phyloP scores from a whole-genome alignment of 2,329 filamentous ascomycete genomes.

The Ascochyta clinopodiicola region DNA sequence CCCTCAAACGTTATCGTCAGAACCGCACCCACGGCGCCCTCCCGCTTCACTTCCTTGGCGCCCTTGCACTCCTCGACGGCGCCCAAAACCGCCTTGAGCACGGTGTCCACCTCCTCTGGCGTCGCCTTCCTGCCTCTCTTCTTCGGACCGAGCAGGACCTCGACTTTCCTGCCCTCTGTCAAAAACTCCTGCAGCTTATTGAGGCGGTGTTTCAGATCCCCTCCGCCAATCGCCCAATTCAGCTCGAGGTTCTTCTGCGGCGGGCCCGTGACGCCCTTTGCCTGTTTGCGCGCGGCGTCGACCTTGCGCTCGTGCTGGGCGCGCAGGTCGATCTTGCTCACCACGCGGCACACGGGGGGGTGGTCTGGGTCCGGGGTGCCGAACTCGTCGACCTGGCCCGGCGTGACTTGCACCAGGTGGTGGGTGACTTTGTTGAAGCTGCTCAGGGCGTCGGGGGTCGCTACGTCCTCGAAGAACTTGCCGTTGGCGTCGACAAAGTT shows the following conservation, averaged over 20 bases:
- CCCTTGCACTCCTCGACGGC: slow-evolving; percentile 50
- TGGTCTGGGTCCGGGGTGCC: slow-evolving; percentile 50
- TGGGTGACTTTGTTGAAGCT: slow-evolving; percentile 58
- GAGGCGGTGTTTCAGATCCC: slow-evolving; percentile 71
- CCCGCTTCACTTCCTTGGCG: slow-evolving; percentile 32
- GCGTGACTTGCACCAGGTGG: slow-evolving; percentile 58
- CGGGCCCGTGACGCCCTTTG: slow-evolving; percentile 38
- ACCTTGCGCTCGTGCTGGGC: slow-evolving; percentile 56
- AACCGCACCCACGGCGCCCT: slow-evolving; percentile 40
- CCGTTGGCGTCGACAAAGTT: slow-evolving; percentile 52
- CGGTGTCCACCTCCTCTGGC: slow-evolving; percentile 60
- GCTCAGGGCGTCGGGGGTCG: slow-evolving; percentile 49
- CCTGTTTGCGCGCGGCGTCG: slow-evolving; percentile 50
- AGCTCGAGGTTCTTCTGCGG: slow-evolving; percentile 80
- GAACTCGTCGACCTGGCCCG: slow-evolving; percentile 31
- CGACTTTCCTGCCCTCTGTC: slow-evolving; percentile 75
- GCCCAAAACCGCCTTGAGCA: slow-evolving; percentile 61
- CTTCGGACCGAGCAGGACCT: slow-evolving; percentile 74
- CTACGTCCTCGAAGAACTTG: slow-evolving; percentile 43
- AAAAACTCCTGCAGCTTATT: slow-evolving; percentile 69
- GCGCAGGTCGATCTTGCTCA: slow-evolving; percentile 62
- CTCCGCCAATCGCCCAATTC: slow-evolving; percentile 81
- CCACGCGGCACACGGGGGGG: slow-evolving; percentile 72
- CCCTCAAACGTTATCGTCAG: slow-evolving; percentile 45
- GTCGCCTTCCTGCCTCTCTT: slow-evolving; percentile 66